Evolutionary conservation across 305 asterid genomes (phyloP).

Genomic region (Stenogyne calaminthoides): DNA sequence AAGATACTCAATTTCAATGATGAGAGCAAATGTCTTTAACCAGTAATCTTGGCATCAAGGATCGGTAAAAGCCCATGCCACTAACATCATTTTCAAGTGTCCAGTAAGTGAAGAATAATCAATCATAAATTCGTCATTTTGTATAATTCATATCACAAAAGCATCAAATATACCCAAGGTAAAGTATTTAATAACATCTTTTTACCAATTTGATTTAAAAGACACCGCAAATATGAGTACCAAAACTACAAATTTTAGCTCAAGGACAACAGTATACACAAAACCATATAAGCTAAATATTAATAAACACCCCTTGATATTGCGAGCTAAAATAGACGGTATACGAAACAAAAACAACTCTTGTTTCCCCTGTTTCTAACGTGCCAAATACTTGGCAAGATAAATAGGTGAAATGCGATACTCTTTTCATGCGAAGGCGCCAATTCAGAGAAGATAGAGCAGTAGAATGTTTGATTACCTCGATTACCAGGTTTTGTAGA

Average conservation of each 20-base stretch:
- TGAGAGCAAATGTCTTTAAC: too few relatives aligned
- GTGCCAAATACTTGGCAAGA: background rate
- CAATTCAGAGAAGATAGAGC: background rate
- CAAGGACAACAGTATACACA: background rate
- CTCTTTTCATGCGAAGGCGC: background rate
- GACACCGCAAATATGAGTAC: background rate
- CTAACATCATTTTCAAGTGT: background rate
- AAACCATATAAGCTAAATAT: background rate
- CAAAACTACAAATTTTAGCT: background rate
- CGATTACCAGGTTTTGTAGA: constrained; percentile 26
- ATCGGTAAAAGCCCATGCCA: background rate
- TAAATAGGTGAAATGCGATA: background rate
- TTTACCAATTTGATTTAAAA: background rate
- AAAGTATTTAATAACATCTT: background rate
- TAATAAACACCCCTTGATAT: background rate
- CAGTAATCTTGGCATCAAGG: background rate
- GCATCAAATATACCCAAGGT: constrained; percentile 8
- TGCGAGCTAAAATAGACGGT: background rate
- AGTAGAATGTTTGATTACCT: constrained; percentile 20
- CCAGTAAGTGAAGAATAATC: background rate
- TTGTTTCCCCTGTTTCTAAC: background rate
- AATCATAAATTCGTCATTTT: background rate
- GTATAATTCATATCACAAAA: background rate
- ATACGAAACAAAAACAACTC: background rate
- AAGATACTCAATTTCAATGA: too few relatives aligned